Percentiles rank a stretch among this genome's conserved stretches.
Evolutionary conservation across 768 basidiomycete genomes (phyloP).

Genomic region (Podaxis sp.): DNA sequence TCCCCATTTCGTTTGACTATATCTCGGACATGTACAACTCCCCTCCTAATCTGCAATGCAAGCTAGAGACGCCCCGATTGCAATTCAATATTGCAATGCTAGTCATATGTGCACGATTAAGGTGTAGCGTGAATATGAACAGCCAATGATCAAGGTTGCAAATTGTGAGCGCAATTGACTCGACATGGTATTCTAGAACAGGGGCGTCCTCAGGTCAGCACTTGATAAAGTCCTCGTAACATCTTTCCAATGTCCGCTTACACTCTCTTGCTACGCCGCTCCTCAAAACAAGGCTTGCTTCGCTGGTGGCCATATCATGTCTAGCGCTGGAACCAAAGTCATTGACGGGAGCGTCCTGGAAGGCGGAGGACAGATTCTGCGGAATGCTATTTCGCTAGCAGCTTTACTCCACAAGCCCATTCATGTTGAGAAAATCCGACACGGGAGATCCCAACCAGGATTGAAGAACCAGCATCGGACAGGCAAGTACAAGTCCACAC

Average conservation of each 20-base stretch:
- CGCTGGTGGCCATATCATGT: neutral
- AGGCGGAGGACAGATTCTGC: constrained; percentile 73
- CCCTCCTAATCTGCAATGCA: neutral
- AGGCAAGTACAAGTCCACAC: constrained; percentile 36
- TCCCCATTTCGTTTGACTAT: neutral
- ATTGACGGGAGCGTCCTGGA: constrained; percentile 54
- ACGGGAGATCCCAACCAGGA: constrained; percentile 58
- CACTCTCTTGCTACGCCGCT: neutral
- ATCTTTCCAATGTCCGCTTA: neutral
- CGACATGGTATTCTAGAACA: neutral
- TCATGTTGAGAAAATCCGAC: constrained; percentile 59
- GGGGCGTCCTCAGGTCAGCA: neutral
- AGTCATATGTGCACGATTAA: neutral
- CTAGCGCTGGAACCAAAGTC: neutral
- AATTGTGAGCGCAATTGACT: neutral
- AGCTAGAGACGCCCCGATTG: neutral
- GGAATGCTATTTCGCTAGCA: constrained; percentile 68
- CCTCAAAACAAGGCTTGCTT: neutral
- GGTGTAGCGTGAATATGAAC: neutral
- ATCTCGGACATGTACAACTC: neutral
- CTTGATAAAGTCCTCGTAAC: neutral
- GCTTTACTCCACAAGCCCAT: constrained; percentile 62
- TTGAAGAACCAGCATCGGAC: constrained; percentile 73
- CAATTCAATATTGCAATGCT: too few relatives aligned
- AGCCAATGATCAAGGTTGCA: neutral